Evolutionary conservation across 2,329 filamentous ascomycete species (phyloP).

Genomic region (Sphaerostilbella broomeana): DNA sequence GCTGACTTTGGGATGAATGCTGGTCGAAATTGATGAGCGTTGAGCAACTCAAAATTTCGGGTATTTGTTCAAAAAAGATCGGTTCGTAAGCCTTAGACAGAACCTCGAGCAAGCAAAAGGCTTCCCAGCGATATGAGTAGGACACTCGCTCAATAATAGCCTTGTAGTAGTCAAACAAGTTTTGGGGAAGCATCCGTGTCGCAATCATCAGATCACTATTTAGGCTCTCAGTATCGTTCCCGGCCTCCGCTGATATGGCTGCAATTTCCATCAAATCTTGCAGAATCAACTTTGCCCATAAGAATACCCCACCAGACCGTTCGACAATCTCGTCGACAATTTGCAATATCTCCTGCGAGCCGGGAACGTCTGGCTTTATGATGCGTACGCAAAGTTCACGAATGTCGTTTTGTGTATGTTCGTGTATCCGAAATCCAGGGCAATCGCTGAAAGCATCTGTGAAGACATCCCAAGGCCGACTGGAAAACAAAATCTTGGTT

Average conservation of each 20-base stretch:
- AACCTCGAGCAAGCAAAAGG: slow-evolving; percentile 6
- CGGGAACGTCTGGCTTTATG: not conserved
- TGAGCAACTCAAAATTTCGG: not conserved
- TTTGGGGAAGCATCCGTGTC: not conserved
- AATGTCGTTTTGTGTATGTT: slow-evolving; percentile 1
- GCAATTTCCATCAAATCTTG: not conserved
- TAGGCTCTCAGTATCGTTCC: not conserved
- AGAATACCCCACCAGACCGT: slow-evolving; percentile 1
- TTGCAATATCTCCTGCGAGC: not conserved
- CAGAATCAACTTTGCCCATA: slow-evolving; percentile 7
- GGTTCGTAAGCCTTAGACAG: not conserved
- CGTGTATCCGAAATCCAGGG: slow-evolving; percentile 3
- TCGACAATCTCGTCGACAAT: not conserved
- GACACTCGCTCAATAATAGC: not conserved
- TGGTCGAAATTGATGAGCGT: not conserved
- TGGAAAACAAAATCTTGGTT: slow-evolving; percentile 2
- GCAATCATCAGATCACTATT: not conserved
- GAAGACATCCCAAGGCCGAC: slow-evolving; percentile 3
- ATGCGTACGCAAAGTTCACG: slow-evolving; percentile 1
- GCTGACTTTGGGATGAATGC: not conserved
- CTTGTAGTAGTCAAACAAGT: not conserved
- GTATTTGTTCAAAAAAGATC: not conserved
- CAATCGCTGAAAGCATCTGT: not conserved
- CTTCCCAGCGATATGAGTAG: not conserved
- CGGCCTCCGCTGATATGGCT: too few relatives aligned